Evolutionary conservation across 306 rosid genomes (phyloP), one percentile per base, ranked within the genome.

Genomic region (Malus fusca): DNA sequence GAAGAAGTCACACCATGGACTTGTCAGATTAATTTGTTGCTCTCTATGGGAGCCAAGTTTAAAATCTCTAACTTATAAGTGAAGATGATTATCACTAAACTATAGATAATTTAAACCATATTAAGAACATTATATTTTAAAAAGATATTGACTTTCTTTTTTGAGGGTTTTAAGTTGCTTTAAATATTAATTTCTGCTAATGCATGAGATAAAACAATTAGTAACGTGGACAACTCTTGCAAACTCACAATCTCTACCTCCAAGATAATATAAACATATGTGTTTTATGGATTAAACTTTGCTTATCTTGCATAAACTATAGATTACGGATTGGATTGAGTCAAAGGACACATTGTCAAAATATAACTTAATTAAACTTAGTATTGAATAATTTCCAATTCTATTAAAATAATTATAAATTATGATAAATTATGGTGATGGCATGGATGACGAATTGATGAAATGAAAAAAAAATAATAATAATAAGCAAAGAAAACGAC

Each of bases 371-470:
- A 11, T 52, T 13, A 37, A 46, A 31, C 22, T 72, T 56, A 35
- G 66, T 65, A 33, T 33, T 35, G 51, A 55, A 55, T 31, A 14
- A 53, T 31, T 63, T 71, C n/a, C 5, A 71, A 31, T n/a, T 52
- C 8, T 43, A 69, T 61, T 6, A 33, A 23, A 23, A 25, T 59
- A 15, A 5, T 51, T 2, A 40, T 60, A 58, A 66, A 33, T 8
- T 19, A 71, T 31, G 80, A 69, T 70, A 69, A 68, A 63, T 26
- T 23, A 19, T 18, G 66, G 33, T 65, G 78, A 78, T 66, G 71
- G 40, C 30, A 78, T 33, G 25, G 61, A 59, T 48, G 86, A 37
- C 48, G 72, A 62, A 19, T 31, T 58, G 37, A 11, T 68, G 21
- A 19, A 42, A 37, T 17, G 44, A 31, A 68, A 31, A 51, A 52